Percentiles rank a stretch among this genome's conserved stretches.
These are phyloP conservation scores for Mucor plumbeus DNA, from an alignment of 371 early-diverging fungal genomes.

Conservation along the genomic window DNA sequence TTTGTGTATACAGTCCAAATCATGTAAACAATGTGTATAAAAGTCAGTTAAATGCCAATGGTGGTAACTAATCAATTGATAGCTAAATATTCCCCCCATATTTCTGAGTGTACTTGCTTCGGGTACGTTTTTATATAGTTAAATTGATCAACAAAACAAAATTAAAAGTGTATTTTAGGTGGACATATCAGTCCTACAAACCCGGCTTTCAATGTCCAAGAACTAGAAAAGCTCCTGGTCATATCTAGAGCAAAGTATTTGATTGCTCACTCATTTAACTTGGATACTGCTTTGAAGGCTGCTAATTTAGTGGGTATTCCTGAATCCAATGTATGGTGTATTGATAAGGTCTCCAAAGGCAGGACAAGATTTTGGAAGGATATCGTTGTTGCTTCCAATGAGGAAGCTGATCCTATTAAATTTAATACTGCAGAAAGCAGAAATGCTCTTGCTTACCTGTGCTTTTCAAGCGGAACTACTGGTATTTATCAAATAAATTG, in stretches of 20 bases:
- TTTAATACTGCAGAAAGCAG: slow-evolving; percentile 16
- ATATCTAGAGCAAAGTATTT: slow-evolving; percentile 59
- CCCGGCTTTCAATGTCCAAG: slow-evolving; percentile 49
- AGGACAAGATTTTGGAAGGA: slow-evolving; percentile 12
- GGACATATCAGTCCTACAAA: slow-evolving; percentile 60
- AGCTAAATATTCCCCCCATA: slow-evolving; percentile 15
- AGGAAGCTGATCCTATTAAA: slow-evolving; percentile 9
- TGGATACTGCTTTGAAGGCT: slow-evolving; percentile 52
- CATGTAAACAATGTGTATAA: background rate
- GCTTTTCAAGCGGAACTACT: slow-evolving; percentile 38
- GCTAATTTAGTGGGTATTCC: slow-evolving; percentile 58
- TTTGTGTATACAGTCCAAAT: slow-evolving; percentile 15
- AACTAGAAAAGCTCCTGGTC: slow-evolving; percentile 66
- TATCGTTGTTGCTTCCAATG: background rate
- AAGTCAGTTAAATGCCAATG: background rate
- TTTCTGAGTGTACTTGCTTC: slow-evolving; percentile 20
- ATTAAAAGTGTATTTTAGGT: slow-evolving; percentile 38
- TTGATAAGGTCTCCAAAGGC: slow-evolving; percentile 44
- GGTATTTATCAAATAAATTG: slow-evolving; percentile 14
- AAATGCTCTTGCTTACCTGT: slow-evolving; percentile 22
- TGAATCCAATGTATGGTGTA: slow-evolving; percentile 48
- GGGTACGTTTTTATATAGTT: slow-evolving; percentile 11
- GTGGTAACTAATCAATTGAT: background rate
- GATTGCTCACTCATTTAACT: slow-evolving; percentile 35
- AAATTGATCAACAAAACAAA: background rate